Evolutionary conservation across 805 yeast genomes (phyloP).

Genomic region (Ogataea populi-albae): DNA sequence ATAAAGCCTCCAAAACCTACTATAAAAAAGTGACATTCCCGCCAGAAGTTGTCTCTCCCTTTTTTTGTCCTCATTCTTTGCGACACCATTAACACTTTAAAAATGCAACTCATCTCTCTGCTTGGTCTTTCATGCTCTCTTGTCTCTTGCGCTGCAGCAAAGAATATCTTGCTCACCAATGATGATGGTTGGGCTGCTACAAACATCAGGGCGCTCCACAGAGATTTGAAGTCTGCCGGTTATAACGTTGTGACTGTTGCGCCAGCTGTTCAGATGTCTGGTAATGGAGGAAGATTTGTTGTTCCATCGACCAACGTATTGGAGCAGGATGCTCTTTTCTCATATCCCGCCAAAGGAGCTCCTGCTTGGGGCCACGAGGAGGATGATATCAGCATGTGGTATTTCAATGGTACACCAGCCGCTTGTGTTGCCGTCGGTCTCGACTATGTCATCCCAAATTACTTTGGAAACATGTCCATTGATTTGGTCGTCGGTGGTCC

Average conservation of each 20-base stretch:
- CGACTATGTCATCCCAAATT: slow-evolving; percentile 45
- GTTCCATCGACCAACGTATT: slow-evolving; percentile 39
- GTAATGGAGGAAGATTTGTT: slow-evolving; percentile 54
- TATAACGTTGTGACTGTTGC: slow-evolving; percentile 50
- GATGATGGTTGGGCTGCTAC: slow-evolving; percentile 60
- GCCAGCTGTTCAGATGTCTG: slow-evolving; percentile 50
- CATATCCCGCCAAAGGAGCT: slow-evolving; percentile 44
- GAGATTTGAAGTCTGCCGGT: slow-evolving; percentile 45
- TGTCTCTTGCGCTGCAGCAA: slow-evolving; percentile 25
- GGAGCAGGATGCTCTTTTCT: slow-evolving; percentile 45
- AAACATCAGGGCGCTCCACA: slow-evolving; percentile 54
- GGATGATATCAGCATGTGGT: slow-evolving; percentile 44
- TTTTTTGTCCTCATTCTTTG: no score
- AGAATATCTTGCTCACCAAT: slow-evolving; percentile 48
- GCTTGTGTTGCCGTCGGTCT: slow-evolving; percentile 48
- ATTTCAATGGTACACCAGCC: slow-evolving; percentile 56
- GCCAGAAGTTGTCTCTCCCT: no score
- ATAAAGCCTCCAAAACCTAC: no score
- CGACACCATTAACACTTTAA: no score
- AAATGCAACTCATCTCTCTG: slow-evolving; percentile 2
- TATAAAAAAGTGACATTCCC: no score
- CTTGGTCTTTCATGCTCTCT: slow-evolving; percentile 9
- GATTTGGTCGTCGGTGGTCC: slow-evolving; percentile 54
- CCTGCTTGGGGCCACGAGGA: slow-evolving; percentile 57
- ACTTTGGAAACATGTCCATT: slow-evolving; percentile 40